A percentile compares a stretch with the other conserved stretches of the same genome.
phyloP scores from a whole-genome alignment of 2,329 filamentous ascomycete species.

The Dactylellina leptospora region DNA sequence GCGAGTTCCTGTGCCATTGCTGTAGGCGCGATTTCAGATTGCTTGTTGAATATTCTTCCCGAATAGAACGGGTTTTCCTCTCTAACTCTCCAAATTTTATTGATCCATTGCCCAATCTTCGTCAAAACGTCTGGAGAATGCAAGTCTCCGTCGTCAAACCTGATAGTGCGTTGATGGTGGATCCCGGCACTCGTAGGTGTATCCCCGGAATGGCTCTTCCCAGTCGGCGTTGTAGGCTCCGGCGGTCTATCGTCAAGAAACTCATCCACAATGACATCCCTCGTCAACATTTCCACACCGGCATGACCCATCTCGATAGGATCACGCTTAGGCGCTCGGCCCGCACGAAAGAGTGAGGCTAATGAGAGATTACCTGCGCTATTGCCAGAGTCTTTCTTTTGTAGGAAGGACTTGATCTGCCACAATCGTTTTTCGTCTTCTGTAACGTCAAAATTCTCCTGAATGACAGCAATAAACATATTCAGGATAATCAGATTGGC shows the following conservation, averaged over 20 bases:
- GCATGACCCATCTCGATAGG: constrained; percentile 93
- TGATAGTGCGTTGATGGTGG: constrained; percentile 56
- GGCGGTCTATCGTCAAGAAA: constrained; percentile 78
- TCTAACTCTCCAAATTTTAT: constrained; percentile 58
- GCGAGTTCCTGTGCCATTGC: constrained; percentile 88
- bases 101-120: constrained; percentile 50
- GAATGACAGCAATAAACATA: constrained; percentile 99
- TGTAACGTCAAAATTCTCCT: constrained; percentile 98
- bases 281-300: constrained; percentile 93
- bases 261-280: constrained; percentile 92
- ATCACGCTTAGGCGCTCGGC: constrained; percentile 73
- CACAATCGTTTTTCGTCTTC: constrained; percentile 97
- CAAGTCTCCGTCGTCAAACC: constrained; percentile 58
- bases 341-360: constrained; percentile 73
- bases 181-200: constrained; percentile 6
- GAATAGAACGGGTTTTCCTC: constrained; percentile 97
- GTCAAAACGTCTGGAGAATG: constrained; percentile 49
- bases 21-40: constrained; percentile 56
- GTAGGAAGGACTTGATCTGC: constrained; percentile 93
- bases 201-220: not conserved
- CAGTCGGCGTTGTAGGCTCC: constrained; percentile 12
- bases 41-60: constrained; percentile 67
- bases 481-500: constrained; percentile 96
- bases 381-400: constrained; percentile 81
- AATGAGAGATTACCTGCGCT: constrained; percentile 76